phyloP scores from a whole-genome alignment of 116 monocot species.

The Papilionanthe hybrid region DNA sequence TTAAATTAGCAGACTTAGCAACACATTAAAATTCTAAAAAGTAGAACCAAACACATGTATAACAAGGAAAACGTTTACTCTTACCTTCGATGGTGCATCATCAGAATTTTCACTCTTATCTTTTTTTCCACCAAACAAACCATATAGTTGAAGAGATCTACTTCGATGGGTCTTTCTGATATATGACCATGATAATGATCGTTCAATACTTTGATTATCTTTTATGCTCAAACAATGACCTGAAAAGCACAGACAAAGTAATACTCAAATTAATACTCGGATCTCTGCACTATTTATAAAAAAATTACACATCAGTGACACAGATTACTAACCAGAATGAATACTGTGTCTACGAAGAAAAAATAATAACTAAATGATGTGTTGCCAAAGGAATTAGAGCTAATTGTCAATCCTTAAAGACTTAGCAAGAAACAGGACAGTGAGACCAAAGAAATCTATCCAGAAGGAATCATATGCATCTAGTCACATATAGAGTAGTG shows the following conservation, averaged over 20 bases:
- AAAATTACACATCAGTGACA: background rate
- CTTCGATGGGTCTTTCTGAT: slow-evolving; percentile 20
- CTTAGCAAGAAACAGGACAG: no score
- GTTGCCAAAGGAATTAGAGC: background rate
- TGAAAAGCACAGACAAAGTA: slow-evolving; percentile 18
- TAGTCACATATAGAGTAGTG: no score
- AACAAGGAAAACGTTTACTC: slow-evolving; percentile 8
- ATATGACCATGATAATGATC: slow-evolving; percentile 34
- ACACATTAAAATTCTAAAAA: background rate
- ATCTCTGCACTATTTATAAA: background rate
- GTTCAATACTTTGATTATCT: slow-evolving; percentile 3
- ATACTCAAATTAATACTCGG: background rate
- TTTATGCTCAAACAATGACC: slow-evolving; percentile 22
- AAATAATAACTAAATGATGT: background rate
- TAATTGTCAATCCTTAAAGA: background rate
- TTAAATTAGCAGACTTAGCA: background rate
- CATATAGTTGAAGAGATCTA: slow-evolving; percentile 46
- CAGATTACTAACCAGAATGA: background rate
- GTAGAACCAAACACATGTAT: background rate
- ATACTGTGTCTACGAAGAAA: background rate
- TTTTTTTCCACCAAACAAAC: slow-evolving; percentile 95
- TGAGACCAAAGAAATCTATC: no score
- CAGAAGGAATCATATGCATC: no score
- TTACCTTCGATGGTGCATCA: slow-evolving; percentile 73
- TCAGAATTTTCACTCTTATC: slow-evolving; percentile 61